A percentile compares a stretch with the other conserved stretches of the same genome.
phyloP scores from a whole-genome alignment of 2,329 filamentous ascomycete genomes.

The Thielaviopsis euricoi region DNA sequence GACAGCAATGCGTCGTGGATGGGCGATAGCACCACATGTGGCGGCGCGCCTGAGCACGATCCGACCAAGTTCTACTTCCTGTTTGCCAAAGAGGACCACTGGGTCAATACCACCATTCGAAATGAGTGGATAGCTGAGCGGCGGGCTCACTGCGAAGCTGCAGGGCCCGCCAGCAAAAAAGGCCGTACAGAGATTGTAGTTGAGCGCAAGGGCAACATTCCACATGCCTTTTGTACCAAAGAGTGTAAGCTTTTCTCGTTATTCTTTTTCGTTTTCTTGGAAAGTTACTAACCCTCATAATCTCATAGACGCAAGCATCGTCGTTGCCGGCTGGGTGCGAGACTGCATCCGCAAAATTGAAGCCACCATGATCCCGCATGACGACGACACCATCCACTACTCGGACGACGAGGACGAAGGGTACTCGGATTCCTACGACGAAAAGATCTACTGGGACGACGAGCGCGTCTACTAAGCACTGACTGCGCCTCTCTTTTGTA shows the following conservation, averaged over 20 bases:
- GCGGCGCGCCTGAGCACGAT: conserved; percentile 14
- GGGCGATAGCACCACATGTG: not conserved
- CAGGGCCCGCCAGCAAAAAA: conserved; percentile 14
- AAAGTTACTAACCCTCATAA: not conserved
- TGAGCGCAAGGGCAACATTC: conserved; percentile 34
- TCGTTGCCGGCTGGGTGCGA: conserved; percentile 11
- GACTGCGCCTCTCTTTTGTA: not conserved
- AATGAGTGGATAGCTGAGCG: conserved; percentile 34
- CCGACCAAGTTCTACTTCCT: conserved; percentile 38
- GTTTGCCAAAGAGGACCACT: conserved; percentile 43
- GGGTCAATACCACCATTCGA: conserved; percentile 40
- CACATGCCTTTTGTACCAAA: conserved; percentile 41
- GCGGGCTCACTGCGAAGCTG: not conserved
- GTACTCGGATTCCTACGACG: conserved; percentile 9
- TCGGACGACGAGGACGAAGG: conserved; percentile 6
- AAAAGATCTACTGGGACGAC: conserved; percentile 12
- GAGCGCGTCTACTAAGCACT: conserved; percentile 10
- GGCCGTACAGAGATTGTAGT: conserved; percentile 32
- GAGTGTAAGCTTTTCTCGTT: conserved; percentile 19
- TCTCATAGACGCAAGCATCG: conserved; percentile 7
- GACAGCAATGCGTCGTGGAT: not conserved
- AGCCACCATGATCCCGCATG: conserved; percentile 9
- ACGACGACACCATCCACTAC: not conserved
- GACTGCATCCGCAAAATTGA: conserved; percentile 12
- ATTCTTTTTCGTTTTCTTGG: conserved; percentile 2